Evolutionary conservation across 2,329 filamentous ascomycete genomes (phyloP).

Genomic region (Talaromyces sp.): DNA sequence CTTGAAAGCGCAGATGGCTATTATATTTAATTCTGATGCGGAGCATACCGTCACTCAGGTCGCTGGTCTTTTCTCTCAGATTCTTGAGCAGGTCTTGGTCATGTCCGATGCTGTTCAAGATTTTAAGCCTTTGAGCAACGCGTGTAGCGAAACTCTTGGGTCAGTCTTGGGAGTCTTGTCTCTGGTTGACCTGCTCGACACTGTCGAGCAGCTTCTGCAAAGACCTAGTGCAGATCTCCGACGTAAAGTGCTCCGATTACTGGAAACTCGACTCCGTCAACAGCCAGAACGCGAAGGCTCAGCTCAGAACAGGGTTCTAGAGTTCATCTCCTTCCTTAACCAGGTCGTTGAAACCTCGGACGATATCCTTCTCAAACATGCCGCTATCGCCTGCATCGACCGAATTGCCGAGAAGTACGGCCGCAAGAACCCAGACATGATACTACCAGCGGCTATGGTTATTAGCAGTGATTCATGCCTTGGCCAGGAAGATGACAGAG

Average conservation of each 20-base stretch:
- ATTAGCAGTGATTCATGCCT: constrained; percentile 75
- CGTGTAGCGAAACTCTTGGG: constrained; percentile 66
- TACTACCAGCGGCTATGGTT: constrained; percentile 70
- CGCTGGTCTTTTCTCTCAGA: constrained; percentile 64
- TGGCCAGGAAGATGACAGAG: constrained; percentile 66
- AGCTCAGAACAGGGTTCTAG: constrained; percentile 68
- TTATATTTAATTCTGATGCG: constrained; percentile 34
- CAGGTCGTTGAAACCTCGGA: constrained; percentile 69
- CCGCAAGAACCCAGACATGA: constrained; percentile 77
- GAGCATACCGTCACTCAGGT: constrained; percentile 62
- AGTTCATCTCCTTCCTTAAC: constrained; percentile 76
- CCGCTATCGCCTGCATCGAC: constrained; percentile 84
- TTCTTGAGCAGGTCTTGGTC: constrained; percentile 63
- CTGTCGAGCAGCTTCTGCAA: constrained; percentile 76
- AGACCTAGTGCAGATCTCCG: constrained; percentile 71
- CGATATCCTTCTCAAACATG: constrained; percentile 74
- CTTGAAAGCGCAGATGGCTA: constrained; percentile 39
- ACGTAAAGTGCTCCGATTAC: constrained; percentile 73
- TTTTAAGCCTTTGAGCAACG: constrained; percentile 37
- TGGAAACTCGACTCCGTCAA: constrained; percentile 74
- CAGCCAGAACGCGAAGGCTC: constrained; percentile 66
- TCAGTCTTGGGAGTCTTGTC: constrained; percentile 81
- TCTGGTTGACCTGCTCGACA: constrained; percentile 82
- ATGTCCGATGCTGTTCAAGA: constrained; percentile 56
- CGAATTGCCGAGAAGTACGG: constrained; percentile 93